A percentile compares a stretch with the other conserved stretches of the same genome.
phyloP scores from a whole-genome alignment of 352 stramenopile genomes.

The Phytophthora podocarpi region DNA sequence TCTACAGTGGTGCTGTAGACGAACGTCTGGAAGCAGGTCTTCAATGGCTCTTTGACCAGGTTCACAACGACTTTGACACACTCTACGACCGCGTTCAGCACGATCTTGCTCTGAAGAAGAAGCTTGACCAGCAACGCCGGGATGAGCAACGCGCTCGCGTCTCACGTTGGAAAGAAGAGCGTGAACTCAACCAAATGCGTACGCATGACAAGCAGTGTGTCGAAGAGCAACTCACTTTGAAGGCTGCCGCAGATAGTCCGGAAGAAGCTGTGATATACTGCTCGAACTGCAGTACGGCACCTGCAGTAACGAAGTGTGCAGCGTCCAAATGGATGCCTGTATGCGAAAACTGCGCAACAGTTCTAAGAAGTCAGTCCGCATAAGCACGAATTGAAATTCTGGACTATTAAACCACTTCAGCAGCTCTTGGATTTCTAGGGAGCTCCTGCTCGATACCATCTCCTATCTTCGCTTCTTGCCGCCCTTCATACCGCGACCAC shows the following conservation, averaged over 20 bases:
- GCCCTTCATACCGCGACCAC: slow-evolving; percentile 43
- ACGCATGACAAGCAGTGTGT: slow-evolving; percentile 51
- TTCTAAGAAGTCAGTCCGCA: slow-evolving; percentile 44
- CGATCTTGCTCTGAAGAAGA: slow-evolving; percentile 64
- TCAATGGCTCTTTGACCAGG: slow-evolving; percentile 73
- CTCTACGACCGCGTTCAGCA: slow-evolving; percentile 54
- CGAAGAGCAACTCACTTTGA: slow-evolving; percentile 4
- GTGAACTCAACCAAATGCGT: slow-evolving; percentile 65
- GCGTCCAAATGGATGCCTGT: slow-evolving; percentile 90
- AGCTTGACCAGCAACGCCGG: slow-evolving; percentile 54
- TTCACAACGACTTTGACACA: slow-evolving; percentile 54
- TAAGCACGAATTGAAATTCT: slow-evolving; percentile 4
- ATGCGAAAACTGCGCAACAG: slow-evolving; percentile 56
- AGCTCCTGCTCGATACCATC: slow-evolving; percentile 2
- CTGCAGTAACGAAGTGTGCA: slow-evolving; percentile 76
- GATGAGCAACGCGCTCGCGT: slow-evolving; percentile 69
- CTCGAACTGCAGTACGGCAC: slow-evolving; percentile 54
- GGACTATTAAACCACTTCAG: not conserved
- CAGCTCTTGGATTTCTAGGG: not conserved
- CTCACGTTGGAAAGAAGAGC: slow-evolving; percentile 74
- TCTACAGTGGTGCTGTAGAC: slow-evolving; percentile 57
- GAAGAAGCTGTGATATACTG: slow-evolving; percentile 65
- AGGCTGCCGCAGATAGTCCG: slow-evolving; percentile 12
- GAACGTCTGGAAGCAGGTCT: slow-evolving; percentile 68
- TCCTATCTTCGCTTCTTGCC: slow-evolving; percentile 40